Evolutionary conservation across 1,284 basidiomycete species (phyloP).

Genomic region (Ceratobasidium theobromae): DNA sequence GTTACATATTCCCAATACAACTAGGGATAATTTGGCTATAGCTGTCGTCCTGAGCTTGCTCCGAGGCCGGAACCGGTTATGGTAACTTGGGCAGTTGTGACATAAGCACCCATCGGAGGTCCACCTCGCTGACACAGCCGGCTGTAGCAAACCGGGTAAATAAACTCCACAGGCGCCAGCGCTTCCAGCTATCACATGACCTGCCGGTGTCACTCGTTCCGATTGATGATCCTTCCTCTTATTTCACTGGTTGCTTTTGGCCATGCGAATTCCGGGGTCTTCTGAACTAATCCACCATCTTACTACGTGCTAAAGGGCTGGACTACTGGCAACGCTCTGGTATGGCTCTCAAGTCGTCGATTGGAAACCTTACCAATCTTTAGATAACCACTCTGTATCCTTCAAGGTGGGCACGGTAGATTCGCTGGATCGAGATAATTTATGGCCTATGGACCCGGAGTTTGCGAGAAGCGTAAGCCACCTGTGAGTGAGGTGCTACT

Average conservation of each 20-base stretch:
- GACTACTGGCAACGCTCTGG: too few species aligned
- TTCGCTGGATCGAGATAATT: background rate
- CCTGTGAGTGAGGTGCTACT: constrained; percentile 2
- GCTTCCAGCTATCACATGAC: background rate
- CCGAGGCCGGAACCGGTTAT: too few species aligned
- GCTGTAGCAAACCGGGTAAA: too few species aligned
- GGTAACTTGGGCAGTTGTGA: too few species aligned
- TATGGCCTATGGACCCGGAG: background rate
- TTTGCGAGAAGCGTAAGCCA: background rate
- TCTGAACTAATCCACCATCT: background rate
- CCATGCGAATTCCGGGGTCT: background rate
- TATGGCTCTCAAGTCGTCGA: too few species aligned
- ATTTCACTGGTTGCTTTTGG: background rate
- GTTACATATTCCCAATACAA: too few species aligned
- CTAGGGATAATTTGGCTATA: too few species aligned
- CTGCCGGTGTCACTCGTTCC: background rate
- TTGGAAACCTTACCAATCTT: background rate
- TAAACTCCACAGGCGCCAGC: background rate
- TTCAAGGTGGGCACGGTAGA: background rate
- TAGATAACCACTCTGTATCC: background rate
- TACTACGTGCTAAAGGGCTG: background rate
- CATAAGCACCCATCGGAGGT: too few species aligned
- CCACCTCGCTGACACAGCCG: too few species aligned
- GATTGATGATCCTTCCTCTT: background rate
- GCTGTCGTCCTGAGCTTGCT: too few species aligned